Evolutionary conservation across 2,329 filamentous ascomycete genomes (phyloP), one percentile per base, ranked within the genome.

Genomic region (Colletotrichum higginsianum): DNA sequence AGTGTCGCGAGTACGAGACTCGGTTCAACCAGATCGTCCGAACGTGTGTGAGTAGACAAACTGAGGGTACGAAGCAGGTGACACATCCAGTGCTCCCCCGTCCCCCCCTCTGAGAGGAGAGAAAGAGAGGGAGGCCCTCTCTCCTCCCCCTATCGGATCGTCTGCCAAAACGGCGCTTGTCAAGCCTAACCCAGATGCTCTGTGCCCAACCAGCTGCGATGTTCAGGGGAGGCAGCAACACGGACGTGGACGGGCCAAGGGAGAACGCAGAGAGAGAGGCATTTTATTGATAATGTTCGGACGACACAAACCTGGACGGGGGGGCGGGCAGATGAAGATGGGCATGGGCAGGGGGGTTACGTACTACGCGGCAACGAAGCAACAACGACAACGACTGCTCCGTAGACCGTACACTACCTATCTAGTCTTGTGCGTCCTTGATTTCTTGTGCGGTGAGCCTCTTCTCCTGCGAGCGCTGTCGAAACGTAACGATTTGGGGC

Each of bases 1-100:
- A n/a, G 66, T 52, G 70, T 71, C 61, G 35, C 67, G 49, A 57
- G 70, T 71, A 72, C 70, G 67, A 71, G 61, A 66, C 61, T 71
- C 67, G 70, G 67, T 64, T 64, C 60, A 42, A 49, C 69, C 18
- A 72, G 67, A 72, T 71, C 70, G 61, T 72, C 70, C 57, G 55
- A 72, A 72, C 52, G 18, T 68, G 53, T 49, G 18, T 47, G 46
- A 35, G 18, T 62, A 55, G 58, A 50, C 44, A 50, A 8, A 40
- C 46, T 38, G 35, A 38, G 9, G 35, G 9, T 38, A 38, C 35
- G 11, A 38, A 38, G 58, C 15, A 18, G 30, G 30, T 56, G 58
- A 35, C 58, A 38, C 30, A 11, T 18, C 42, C 30, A 61, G n/a
- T n/a, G 46, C 21, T n/a, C 15, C 35, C 7, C 30, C 35, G 21